Evolutionary conservation across 2,329 filamentous ascomycete genomes (phyloP), one percentile per base, ranked within the genome.

Genomic region (Nannizzia gypsea): DNA sequence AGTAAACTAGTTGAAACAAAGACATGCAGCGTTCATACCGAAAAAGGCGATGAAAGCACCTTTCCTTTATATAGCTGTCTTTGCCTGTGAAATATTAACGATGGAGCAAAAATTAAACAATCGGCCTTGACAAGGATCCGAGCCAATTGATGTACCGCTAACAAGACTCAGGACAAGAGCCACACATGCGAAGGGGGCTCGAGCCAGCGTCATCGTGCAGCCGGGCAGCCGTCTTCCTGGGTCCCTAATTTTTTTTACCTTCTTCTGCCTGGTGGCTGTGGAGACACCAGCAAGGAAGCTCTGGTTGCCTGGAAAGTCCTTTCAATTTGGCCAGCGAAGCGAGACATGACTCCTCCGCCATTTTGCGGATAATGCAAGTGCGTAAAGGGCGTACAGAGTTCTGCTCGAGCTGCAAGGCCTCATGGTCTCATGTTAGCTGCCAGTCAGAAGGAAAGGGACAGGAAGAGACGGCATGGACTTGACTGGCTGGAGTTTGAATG

Each of bases 171-270:
- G n/a, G n/a, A 50, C 20, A 24, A 50, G 24, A 50, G n/a, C 4
- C 44, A 26, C 8, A 26, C 48, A 54, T 6, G 50, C 50, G 50
- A 26, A 54, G 46, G 26, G 26, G 28, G 50, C 50, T 54, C 28
- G 26, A 34, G 50, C 28, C 50, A 34, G 50, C 50, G 50, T 54
- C 50, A 54, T 54, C 50, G 6, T 54, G 50, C 50, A 54, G 50
- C 26, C 31, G 24, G 50, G 9, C 26, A 26, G 26, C 50, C 13
- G 22, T 52, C 22, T 26, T 52, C 11, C 11, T 20, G n/a, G 17
- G 42, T 46, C 42, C 17, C 20, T n/a, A 3, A 3, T n/a, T 40
- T 40, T 13, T 42, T 42, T n/a, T n/a, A 17, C n/a, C n/a, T 15
- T 42, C 1, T 13, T n/a, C 38, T 42, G 38, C n/a, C 31, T 36